phyloP scores from a whole-genome alignment of 495 filamentous ascomycete species.

The Bombardia bombarda region DNA sequence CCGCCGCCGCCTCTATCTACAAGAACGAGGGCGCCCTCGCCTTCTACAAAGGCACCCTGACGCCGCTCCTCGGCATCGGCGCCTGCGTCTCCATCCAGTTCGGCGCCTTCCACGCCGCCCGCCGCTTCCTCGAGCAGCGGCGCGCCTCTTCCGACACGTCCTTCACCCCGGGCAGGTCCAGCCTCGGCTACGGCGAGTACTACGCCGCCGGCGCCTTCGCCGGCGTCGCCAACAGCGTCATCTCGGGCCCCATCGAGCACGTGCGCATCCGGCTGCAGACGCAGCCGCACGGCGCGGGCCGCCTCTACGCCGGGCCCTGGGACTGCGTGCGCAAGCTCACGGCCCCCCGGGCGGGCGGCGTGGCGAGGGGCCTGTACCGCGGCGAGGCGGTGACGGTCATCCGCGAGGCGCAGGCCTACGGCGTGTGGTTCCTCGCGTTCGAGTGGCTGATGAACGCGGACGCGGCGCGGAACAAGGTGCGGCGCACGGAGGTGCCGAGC shows the following conservation, averaged over 20 bases:
- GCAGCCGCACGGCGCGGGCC: conserved; percentile 73
- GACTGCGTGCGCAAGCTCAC: conserved; percentile 86
- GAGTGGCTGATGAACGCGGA: conserved; percentile 95
- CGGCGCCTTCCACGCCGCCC: conserved; percentile 90
- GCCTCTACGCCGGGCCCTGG: conserved; percentile 75
- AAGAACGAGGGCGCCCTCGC: conserved; percentile 79
- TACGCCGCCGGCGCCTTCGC: conserved; percentile 87
- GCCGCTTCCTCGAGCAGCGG: conserved; percentile 69
- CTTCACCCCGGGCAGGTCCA: conserved; percentile 10
- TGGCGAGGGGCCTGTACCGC: conserved; percentile 70
- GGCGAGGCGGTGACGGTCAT: conserved; percentile 78
- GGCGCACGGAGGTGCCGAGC: conserved; percentile 66
- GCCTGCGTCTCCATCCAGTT: conserved; percentile 98
- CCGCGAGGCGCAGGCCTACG: conserved; percentile 91
- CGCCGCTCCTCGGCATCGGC: conserved; percentile 92
- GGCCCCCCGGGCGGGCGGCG: conserved; percentile 52
- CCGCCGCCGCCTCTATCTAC: conserved; percentile 76
- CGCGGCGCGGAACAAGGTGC: conserved; percentile 62
- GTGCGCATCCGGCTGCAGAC: conserved; percentile 96
- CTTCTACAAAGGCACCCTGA: conserved; percentile 98
- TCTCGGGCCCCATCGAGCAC: conserved; percentile 93
- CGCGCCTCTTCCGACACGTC: conserved; percentile 39
- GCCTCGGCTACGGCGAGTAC: conserved; percentile 74
- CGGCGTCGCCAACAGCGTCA: conserved; percentile 78
- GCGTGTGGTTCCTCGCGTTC: conserved; percentile 88